Evolutionary conservation across 1,284 basidiomycete species (phyloP).

Genomic region (Phylloboletellus chloephorus): DNA sequence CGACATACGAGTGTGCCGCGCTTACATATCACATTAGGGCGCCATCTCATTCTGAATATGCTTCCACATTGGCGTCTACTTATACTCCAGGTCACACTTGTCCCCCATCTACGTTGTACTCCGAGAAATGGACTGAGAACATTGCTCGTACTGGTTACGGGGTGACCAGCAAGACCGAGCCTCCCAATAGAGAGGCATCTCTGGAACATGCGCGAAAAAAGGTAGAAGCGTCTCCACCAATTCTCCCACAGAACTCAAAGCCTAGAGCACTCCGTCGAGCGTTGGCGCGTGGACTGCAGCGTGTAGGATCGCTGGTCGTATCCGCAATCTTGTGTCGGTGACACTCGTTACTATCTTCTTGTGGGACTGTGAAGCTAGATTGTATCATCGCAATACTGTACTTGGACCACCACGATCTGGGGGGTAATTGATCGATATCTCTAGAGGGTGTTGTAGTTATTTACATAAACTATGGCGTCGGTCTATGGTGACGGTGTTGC

Average conservation of each 20-base stretch:
- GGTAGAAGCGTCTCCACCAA: slow-evolving; percentile 20
- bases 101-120: slow-evolving; percentile 32
- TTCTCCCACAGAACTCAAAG: slow-evolving; percentile 25
- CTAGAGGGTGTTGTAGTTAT: slow-evolving; percentile 20
- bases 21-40: slow-evolving; percentile 17
- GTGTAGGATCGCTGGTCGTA: slow-evolving; percentile 28
- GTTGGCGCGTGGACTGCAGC: slow-evolving; percentile 23
- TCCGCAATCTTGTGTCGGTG: slow-evolving; percentile 32
- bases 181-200: slow-evolving; percentile 22
- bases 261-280: slow-evolving; percentile 23
- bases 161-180: slow-evolving; percentile 24
- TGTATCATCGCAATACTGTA: slow-evolving; percentile 25
- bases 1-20: slow-evolving; percentile 22
- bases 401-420: slow-evolving; percentile 9
- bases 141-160: slow-evolving; percentile 23
- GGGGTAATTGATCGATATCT: slow-evolving; percentile 7
- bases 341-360: slow-evolving; percentile 15
- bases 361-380: slow-evolving; percentile 27
- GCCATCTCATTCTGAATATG: slow-evolving; percentile 25
- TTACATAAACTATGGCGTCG: slow-evolving; percentile 29
- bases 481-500: background rate
- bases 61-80: slow-evolving; percentile 26
- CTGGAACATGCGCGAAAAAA: slow-evolving; percentile 22
- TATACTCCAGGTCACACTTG: slow-evolving; percentile 32
- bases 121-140: slow-evolving; percentile 29